Percentiles rank a stretch among this genome's conserved stretches.
These are phyloP conservation scores for Penicillium frequentans DNA, from an alignment of 2,329 filamentous ascomycete species.

Conservation along the genomic window DNA sequence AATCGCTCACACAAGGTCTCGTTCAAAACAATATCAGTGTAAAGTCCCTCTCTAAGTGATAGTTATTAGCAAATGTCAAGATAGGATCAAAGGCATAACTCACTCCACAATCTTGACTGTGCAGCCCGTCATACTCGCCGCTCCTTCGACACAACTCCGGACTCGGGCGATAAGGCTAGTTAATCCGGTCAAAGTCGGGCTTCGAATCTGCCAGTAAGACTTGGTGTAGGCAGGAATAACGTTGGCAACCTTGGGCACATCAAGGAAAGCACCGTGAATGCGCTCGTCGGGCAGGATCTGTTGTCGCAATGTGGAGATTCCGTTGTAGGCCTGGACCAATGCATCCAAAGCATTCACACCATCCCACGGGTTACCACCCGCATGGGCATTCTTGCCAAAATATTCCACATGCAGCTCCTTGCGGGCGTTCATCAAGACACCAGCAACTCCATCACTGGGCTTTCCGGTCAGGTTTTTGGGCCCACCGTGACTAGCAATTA, in stretches of 20 bases:
- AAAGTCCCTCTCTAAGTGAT: conserved; percentile 29
- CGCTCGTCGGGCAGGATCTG: conserved; percentile 56
- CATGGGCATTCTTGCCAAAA: conserved; percentile 56
- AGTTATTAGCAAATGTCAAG: background rate
- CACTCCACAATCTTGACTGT: conserved; percentile 34
- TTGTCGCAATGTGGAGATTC: conserved; percentile 55
- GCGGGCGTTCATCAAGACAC: conserved; percentile 33
- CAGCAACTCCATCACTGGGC: conserved; percentile 24
- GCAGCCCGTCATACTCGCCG: conserved; percentile 37
- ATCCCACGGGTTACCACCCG: conserved; percentile 57
- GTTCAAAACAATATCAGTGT: conserved; percentile 50
- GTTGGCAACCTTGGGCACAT: conserved; percentile 57
- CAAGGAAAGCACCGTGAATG: conserved; percentile 55
- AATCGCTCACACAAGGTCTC: conserved; percentile 47
- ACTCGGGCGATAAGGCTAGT: conserved; percentile 29
- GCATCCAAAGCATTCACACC: conserved; percentile 63
- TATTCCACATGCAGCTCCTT: conserved; percentile 45
- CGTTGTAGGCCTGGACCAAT: conserved; percentile 48
- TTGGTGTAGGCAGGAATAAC: conserved; percentile 56
- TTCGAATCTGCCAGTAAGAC: conserved; percentile 48
- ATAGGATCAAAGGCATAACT: background rate
- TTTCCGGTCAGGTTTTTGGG: conserved; percentile 23
- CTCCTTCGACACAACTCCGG: conserved; percentile 36
- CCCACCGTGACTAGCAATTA: conserved; percentile 23
- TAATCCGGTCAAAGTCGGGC: conserved; percentile 44